Conservation (phyloP, 805 yeast genomes). For the Kodamaea laetipori region DNA sequence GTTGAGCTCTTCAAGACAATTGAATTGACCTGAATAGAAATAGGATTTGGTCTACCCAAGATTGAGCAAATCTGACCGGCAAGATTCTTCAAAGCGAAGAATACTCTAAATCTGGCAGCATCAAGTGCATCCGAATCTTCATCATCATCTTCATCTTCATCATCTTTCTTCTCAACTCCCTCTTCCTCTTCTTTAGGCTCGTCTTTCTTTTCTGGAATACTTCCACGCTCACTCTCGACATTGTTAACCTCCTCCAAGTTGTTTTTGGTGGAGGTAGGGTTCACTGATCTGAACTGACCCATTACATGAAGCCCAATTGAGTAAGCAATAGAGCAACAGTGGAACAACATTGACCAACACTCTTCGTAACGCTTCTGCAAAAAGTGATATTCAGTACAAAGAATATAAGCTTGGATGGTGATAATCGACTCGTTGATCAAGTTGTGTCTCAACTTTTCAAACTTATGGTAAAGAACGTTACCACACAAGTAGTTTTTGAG, state of each 20-base stretch:
- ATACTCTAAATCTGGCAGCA: slow-evolving; percentile 43
- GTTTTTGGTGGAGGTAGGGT: slow-evolving; percentile 4
- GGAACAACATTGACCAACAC: slow-evolving; percentile 54
- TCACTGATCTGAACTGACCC: slow-evolving; percentile 25
- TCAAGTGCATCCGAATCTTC: slow-evolving; percentile 28
- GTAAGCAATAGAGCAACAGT: slow-evolving; percentile 50
- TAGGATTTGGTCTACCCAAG: slow-evolving; percentile 57
- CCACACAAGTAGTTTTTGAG: slow-evolving; percentile 21
- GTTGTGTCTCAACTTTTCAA: slow-evolving; percentile 48
- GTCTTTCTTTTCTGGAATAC: background rate
- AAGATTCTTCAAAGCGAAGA: slow-evolving; percentile 52
- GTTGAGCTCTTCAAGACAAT: slow-evolving; percentile 27
- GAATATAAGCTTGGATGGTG: slow-evolving; percentile 51
- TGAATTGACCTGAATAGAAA: slow-evolving; percentile 43
- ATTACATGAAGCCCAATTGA: slow-evolving; percentile 55
- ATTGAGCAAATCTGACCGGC: slow-evolving; percentile 53
- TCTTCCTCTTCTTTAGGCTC: background rate
- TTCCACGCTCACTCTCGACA: background rate
- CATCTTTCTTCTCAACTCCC: slow-evolving; percentile 6
- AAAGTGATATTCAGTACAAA: slow-evolving; percentile 54
- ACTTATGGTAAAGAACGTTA: slow-evolving; percentile 39
- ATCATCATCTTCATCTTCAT: slow-evolving; percentile 23
- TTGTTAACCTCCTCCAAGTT: background rate
- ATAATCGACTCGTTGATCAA: slow-evolving; percentile 48
- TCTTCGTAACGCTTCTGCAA: slow-evolving; percentile 52